A percentile compares a stretch with the other conserved stretches of the same genome.
phyloP scores from a whole-genome alignment of 805 yeast genomes.

The Metschnikowia anglica region DNA sequence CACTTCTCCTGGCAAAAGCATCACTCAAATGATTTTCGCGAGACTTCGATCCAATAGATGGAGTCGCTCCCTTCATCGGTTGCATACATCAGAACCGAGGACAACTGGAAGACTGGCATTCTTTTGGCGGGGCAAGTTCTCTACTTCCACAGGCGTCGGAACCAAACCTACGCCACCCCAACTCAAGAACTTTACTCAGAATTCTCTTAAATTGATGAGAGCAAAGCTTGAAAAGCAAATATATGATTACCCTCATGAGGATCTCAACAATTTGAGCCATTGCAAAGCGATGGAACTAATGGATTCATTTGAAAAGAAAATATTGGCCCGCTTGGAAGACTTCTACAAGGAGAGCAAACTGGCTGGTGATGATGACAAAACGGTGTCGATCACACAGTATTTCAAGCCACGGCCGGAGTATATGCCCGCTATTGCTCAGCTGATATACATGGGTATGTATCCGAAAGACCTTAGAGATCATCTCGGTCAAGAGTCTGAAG shows the following conservation, averaged over 20 bases:
- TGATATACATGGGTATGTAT: slow-evolving; percentile 18
- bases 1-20: no score
- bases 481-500: slow-evolving; percentile 17
- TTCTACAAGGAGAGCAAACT: background rate
- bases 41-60: slow-evolving; percentile 1
- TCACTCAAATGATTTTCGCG: background rate
- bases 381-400: slow-evolving; percentile 6
- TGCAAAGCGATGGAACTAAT: background rate
- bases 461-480: slow-evolving; percentile 25
- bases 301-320: background rate
- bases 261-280: slow-evolving; percentile 1
- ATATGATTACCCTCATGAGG: slow-evolving; percentile 6
- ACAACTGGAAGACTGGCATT: background rate
- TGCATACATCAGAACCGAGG: background rate
- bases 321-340: slow-evolving; percentile 5
- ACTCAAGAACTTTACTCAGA: slow-evolving; percentile 7
- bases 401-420: slow-evolving; percentile 8
- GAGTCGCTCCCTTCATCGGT: background rate
- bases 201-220: background rate
- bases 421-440: slow-evolving; percentile 21
- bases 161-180: slow-evolving; percentile 5
- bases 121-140: background rate
- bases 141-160: background rate
- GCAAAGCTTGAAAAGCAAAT: background rate
- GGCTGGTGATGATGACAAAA: background rate